Base-by-base conservation (phyloP, 306 rosid genomes). In the Ammopiptanthus mongolicus region DNA sequence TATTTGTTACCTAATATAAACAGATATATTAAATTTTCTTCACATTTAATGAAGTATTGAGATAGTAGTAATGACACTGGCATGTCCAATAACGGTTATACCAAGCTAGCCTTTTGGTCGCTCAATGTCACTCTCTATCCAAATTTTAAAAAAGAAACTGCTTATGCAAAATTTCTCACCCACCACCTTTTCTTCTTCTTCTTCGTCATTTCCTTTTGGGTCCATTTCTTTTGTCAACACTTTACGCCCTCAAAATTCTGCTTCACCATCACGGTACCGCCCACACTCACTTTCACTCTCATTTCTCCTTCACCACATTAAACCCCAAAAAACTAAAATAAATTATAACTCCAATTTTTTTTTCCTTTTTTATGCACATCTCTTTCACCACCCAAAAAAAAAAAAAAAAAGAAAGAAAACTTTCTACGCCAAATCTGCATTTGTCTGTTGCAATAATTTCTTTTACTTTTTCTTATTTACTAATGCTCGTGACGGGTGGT, bases 221-320 rank as follows among this genome's bases (percentile, higher is more conserved):
- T 21, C 18, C 52, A 52, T 46, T 64, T 59, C 48, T 68, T 61
- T 69, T 77, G 58, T 90, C 96, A 67, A 64, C 80, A 33, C 79
- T 78, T 63, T 18, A 41, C 48, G 6, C 59, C 78, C 25, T 51
- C 9, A 19, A 60, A 8, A 41, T 75, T 71, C 84, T 41, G 57
- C 84, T 65, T 79, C 76, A 55, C 63, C 48, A 3, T 4, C 21
- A 44, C 51, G 15, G 6, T 13, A 44, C 17, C 25, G 33, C 5
- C 52, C 52, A 28, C 69, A 19, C 15, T 29, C 15, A 41, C 17
- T 15, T 36, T 36, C 41, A 36, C 41, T 51, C 29, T 41, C 34
- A 17, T 23, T 14, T 57, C 37, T n/a, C 64, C 7, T 5, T 25
- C 64, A 56, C 28, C 29, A 8, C 29, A 55, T 9, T 6, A 14